Percentiles rank a stretch among this genome's conserved stretches.
These are phyloP conservation scores for Curvularia lunata DNA, from an alignment of 2,329 filamentous ascomycete genomes.

Conservation along the genomic window DNA sequence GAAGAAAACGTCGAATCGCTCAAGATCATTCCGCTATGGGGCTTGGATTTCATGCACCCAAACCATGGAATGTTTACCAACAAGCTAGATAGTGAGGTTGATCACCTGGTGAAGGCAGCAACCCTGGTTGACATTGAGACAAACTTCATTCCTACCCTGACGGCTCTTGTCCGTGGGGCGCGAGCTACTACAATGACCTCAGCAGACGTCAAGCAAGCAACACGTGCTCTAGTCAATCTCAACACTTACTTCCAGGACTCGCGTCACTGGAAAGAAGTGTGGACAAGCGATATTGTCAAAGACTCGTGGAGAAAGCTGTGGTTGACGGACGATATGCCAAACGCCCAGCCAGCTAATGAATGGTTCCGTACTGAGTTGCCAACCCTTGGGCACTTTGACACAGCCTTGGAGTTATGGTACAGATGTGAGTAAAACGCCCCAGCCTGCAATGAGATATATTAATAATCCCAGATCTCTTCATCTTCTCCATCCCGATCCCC, in stretches of 20 bases:
- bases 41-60: conserved; percentile 52
- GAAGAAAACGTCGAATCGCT: conserved; percentile 53
- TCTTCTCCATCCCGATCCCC: conserved; percentile 64
- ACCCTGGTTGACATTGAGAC: conserved; percentile 48
- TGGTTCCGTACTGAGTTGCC: conserved; percentile 57
- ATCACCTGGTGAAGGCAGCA: conserved; percentile 44
- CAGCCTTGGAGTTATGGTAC: conserved; percentile 56
- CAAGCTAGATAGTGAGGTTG: conserved; percentile 50
- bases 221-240: conserved; percentile 50
- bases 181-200: conserved; percentile 48
- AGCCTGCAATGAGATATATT: conserved; percentile 4
- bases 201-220: conserved; percentile 51
- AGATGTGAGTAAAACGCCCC: conserved; percentile 41
- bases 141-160: conserved; percentile 52
- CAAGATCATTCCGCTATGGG: conserved; percentile 53
- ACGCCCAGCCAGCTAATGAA: conserved; percentile 50
- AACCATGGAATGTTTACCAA: conserved; percentile 53
- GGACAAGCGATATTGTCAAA: conserved; percentile 56
- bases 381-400: conserved; percentile 55
- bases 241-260: conserved; percentile 55
- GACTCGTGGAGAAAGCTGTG: conserved; percentile 55
- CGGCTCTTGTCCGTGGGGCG: conserved; percentile 50
- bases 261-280: conserved; percentile 56
- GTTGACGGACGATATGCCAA: conserved; percentile 54
- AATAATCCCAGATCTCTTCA: conserved; percentile 54